These are phyloP conservation scores for Ogataea wickerhamii DNA, from an alignment of 805 yeast species.

Conservation along the genomic window DNA sequence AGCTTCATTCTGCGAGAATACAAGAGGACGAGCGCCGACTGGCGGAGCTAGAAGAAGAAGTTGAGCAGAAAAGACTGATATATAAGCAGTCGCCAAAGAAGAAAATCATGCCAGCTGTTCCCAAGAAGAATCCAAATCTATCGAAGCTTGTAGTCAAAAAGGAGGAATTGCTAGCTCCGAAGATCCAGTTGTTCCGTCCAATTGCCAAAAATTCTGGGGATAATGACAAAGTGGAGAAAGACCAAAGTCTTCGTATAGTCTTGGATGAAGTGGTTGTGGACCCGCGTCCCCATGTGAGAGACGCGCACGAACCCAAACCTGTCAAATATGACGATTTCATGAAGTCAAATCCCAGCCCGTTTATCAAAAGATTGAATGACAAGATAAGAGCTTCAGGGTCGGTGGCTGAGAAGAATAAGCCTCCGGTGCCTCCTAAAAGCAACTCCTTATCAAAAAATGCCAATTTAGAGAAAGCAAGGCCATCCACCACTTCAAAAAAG, in stretches of 20 bases:
- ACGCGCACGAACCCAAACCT: slow-evolving; percentile 20
- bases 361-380: background rate
- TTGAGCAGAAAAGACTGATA: slow-evolving; percentile 16
- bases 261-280: no score
- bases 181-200: slow-evolving; percentile 15
- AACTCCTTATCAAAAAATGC: background rate
- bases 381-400: background rate
- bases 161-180: no score
- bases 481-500: no score
- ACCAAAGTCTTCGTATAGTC: no score
- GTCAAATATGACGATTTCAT: slow-evolving; percentile 23
- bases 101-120: slow-evolving; percentile 27
- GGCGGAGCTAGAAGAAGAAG: slow-evolving; percentile 18
- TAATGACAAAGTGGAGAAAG: no score
- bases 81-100: slow-evolving; percentile 23
- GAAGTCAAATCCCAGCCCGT: slow-evolving; percentile 5
- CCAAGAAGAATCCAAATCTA: slow-evolving; percentile 21
- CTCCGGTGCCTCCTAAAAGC: slow-evolving; percentile 2
- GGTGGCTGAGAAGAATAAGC: background rate
- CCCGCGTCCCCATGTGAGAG: background rate
- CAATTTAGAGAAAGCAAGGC: slow-evolving; percentile 1
- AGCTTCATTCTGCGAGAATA: slow-evolving; percentile 15
- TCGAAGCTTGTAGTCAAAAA: no score
- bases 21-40: slow-evolving; percentile 20
- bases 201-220: slow-evolving; percentile 14